Conservation (phyloP, 2,329 filamentous ascomycete genomes). For the Calonectria montana region DNA sequence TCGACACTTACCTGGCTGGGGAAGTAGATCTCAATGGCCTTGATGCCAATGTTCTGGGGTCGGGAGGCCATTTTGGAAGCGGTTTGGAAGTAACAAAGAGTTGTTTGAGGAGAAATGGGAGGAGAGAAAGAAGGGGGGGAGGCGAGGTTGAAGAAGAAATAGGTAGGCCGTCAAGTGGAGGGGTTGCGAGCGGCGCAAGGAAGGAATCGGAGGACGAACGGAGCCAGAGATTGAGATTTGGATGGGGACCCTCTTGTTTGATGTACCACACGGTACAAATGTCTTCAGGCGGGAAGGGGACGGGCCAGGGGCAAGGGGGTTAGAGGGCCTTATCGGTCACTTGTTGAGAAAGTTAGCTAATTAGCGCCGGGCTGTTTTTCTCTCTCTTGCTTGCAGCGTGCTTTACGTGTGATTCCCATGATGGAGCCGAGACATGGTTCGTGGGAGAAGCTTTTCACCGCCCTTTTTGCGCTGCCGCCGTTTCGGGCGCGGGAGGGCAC, state of each 20-base stretch:
- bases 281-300: constrained; percentile 7
- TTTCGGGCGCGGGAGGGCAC: background rate
- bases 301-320: constrained; percentile 18
- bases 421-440: constrained; percentile 7
- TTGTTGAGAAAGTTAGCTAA: constrained; percentile 24
- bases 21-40: constrained; percentile 92
- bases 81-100: constrained; percentile 4
- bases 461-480: constrained; percentile 11
- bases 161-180: constrained; percentile 17
- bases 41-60: constrained; percentile 90
- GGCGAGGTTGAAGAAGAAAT: constrained; percentile 27
- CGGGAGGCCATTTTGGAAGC: constrained; percentile 73
- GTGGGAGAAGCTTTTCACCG: constrained; percentile 12
- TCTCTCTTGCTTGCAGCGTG: constrained; percentile 1
- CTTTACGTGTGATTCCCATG: background rate
- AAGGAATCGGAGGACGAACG: constrained; percentile 29
- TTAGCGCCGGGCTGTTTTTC: constrained; percentile 9
- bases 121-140: constrained; percentile 26
- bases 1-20: constrained; percentile 79
- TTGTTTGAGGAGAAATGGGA: constrained; percentile 22
- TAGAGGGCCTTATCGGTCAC: constrained; percentile 7
- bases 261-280: constrained; percentile 8
- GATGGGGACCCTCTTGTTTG: constrained; percentile 9
- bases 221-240: constrained; percentile 37
- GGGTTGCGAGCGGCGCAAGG: constrained; percentile 28